Base-by-base conservation (phyloP, 305 asterid genomes). In the Stenogyne calaminthoides region DNA sequence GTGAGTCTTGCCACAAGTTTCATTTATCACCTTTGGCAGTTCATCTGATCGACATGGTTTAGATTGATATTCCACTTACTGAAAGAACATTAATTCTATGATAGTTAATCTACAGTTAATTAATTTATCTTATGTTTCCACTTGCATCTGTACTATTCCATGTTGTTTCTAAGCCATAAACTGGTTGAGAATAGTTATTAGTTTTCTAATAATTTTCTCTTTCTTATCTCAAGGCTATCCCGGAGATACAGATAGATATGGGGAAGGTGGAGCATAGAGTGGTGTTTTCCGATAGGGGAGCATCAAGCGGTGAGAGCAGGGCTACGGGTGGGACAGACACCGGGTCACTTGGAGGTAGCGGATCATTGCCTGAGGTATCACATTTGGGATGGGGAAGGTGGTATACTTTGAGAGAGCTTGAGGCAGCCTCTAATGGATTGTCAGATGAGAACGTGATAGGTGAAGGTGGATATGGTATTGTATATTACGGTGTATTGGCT, bases 261-360 rank as follows among this genome's bases (percentile, higher is more conserved):
- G 97, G 97, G 56, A 91, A 89, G 80, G 88, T 89, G 72, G 97
- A 84, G 83, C 97, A 91, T 60, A 77, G 96, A 76, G 92, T 89
- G 75, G 95, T 91, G 73, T 89, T 85, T 78, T 89, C 97, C 1
- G 92, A 89, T 61, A 81, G 81, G 77, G 89, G 93, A 64, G 89
- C 93, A 37, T 92, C 93, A 7, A 88, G 97, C 59, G 93, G 95
- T 71, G 97, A 90, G 87, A 89, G 95, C 78, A 78, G 88, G 78
- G 95, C 90, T 9, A 89, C 95, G 0, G 80, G 88, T 81, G 95
- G 91, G 69, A 85, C 90, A 9, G 96, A 91, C 25, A 84, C 90
- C 1, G 89, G 84, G 32, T 86, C 95, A 0, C 54, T 80, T 75
- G 96, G 95, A 9, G 91, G 89, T 49, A 87, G 94, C 40, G 93